These are phyloP conservation scores for Sphaerobolus stellatus DNA, from an alignment of 1,284 basidiomycete species.

Conservation along the genomic window DNA sequence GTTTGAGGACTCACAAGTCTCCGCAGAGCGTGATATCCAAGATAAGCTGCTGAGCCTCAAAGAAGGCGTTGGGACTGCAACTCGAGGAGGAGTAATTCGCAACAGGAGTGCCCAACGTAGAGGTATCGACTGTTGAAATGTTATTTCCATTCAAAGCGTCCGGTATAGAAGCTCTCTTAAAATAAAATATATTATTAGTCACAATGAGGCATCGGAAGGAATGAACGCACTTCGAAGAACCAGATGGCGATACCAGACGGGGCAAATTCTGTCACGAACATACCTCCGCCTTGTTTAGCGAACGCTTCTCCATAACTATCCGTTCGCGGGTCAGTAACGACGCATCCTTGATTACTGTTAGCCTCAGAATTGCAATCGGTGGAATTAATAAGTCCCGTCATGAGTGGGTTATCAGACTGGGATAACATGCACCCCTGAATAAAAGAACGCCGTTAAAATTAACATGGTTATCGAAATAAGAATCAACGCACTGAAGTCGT, in stretches of 20 bases:
- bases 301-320: slow-evolving; percentile 66
- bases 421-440: slow-evolving; percentile 46
- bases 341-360: slow-evolving; percentile 63
- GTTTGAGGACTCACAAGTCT: slow-evolving; percentile 39
- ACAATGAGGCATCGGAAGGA: neutral
- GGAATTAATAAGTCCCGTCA: slow-evolving; percentile 52
- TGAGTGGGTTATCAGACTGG: slow-evolving; percentile 48
- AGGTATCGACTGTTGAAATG: slow-evolving; percentile 58
- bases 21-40: slow-evolving; percentile 79
- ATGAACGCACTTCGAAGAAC: slow-evolving; percentile 61
- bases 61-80: slow-evolving; percentile 62
- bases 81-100: slow-evolving; percentile 63
- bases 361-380: slow-evolving; percentile 58
- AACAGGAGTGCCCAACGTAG: slow-evolving; percentile 62
- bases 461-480: neutral
- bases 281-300: slow-evolving; percentile 62
- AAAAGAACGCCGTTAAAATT: neutral
- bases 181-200: neutral
- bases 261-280: slow-evolving; percentile 72
- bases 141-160: slow-evolving; percentile 47
- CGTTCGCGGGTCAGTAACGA: slow-evolving; percentile 50
- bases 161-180: slow-evolving; percentile 58
- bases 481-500: slow-evolving; percentile 43
- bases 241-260: slow-evolving; percentile 66
- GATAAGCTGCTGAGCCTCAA: slow-evolving; percentile 64